phyloP scores from a whole-genome alignment of 2,329 filamentous ascomycete genomes.

The Fusarium veterinarium region DNA sequence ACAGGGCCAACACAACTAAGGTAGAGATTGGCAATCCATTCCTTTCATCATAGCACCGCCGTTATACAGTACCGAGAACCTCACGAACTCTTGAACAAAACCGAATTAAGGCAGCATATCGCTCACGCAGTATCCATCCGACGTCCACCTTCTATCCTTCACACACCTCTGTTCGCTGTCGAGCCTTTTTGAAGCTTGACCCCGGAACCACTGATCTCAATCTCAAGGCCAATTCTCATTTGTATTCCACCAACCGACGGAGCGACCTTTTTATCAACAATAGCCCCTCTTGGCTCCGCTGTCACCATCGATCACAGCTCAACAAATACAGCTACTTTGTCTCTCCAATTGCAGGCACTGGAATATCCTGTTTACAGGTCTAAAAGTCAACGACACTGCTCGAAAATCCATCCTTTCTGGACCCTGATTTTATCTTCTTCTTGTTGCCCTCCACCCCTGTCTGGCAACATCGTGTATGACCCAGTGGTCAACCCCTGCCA shows the following conservation, averaged over 20 bases:
- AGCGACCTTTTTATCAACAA: background rate
- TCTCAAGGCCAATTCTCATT: background rate
- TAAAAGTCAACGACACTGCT: slow-evolving; percentile 1
- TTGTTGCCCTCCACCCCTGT: slow-evolving; percentile 24
- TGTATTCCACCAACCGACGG: background rate
- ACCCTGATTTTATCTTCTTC: slow-evolving; percentile 34
- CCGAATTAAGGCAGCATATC: slow-evolving; percentile 40
- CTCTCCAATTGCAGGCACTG: background rate
- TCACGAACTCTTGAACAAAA: slow-evolving; percentile 21
- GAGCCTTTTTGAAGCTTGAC: background rate
- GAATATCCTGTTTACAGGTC: background rate
- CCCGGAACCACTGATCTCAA: background rate
- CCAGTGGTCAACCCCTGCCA: slow-evolving; percentile 33
- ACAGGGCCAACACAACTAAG: slow-evolving; percentile 13
- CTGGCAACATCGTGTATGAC: slow-evolving; percentile 27
- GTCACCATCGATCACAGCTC: background rate
- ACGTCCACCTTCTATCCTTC: slow-evolving; percentile 15
- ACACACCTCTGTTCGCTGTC: background rate
- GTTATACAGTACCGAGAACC: slow-evolving; percentile 20
- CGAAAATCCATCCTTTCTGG: slow-evolving; percentile 29
- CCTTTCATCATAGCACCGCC: slow-evolving; percentile 30
- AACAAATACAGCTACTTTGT: background rate
- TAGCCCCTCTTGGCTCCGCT: background rate
- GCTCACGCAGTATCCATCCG: slow-evolving; percentile 41
- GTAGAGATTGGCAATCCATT: slow-evolving; percentile 27